Evolutionary conservation across 2,329 filamentous ascomycete species (phyloP).

Genomic region (Stemphylium lycopersici): DNA sequence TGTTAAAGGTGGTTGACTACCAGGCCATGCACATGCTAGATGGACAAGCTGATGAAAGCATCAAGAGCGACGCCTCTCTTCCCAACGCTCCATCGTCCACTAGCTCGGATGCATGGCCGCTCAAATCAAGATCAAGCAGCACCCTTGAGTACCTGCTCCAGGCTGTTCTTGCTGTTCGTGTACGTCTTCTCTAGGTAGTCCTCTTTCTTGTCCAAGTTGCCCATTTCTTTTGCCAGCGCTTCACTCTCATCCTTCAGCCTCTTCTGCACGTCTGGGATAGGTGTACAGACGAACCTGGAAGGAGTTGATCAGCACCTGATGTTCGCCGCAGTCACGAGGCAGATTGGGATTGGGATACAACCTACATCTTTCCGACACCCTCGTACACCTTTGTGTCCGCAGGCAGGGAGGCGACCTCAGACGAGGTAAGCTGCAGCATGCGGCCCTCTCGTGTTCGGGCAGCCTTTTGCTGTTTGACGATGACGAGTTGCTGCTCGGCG

Average conservation of each 20-base stretch:
- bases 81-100: too few relatives aligned
- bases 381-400: constrained; percentile 84
- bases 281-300: constrained; percentile 82
- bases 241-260: constrained; percentile 78
- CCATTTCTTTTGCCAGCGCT: constrained; percentile 77
- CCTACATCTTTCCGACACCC: constrained; percentile 93
- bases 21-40: background rate
- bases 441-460: constrained; percentile 88
- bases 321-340: background rate
- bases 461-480: constrained; percentile 83
- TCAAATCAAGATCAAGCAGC: constrained; percentile 19
- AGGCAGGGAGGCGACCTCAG: constrained; percentile 79
- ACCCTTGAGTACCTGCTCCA: constrained; percentile 80
- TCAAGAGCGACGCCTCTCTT: background rate
- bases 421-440: constrained; percentile 83
- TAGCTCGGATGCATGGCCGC: background rate
- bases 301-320: background rate
- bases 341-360: background rate
- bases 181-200: constrained; percentile 94
- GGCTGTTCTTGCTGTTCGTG: constrained; percentile 90
- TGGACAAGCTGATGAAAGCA: too few relatives aligned
- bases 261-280: constrained; percentile 73
- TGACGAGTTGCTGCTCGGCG: constrained; percentile 88
- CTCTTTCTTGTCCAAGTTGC: constrained; percentile 83
- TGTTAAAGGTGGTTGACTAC: background rate